Conservation (phyloP, 208 protist species). For the Histomonas meleagridis region DNA sequence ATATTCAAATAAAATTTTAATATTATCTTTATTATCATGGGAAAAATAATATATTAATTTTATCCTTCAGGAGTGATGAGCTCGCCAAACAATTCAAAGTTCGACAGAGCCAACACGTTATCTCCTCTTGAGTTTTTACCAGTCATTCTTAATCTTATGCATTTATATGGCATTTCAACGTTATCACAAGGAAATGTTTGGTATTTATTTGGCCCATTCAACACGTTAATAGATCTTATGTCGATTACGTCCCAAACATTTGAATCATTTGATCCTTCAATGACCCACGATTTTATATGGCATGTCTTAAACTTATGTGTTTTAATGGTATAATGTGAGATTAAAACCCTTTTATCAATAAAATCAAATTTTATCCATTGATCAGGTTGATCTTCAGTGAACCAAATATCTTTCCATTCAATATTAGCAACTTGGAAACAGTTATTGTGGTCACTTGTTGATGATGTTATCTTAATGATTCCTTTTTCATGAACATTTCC, state of each 20-base stretch:
- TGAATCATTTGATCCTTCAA: conserved; percentile 33
- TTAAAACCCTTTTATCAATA: neutral
- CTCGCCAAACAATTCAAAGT: neutral
- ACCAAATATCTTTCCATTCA: neutral
- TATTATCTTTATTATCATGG: no score
- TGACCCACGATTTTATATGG: neutral
- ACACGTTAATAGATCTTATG: neutral
- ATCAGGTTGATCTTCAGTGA: neutral
- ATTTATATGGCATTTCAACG: neutral
- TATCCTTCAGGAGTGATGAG: neutral
- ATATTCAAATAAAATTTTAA: no score
- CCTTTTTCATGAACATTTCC: neutral
- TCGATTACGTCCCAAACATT: neutral
- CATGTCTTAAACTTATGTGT: neutral
- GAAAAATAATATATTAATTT: no score
- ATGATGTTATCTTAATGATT: neutral
- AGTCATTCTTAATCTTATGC: neutral
- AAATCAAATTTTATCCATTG: conserved; percentile 34
- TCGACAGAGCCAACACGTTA: neutral
- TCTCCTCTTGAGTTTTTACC: neutral
- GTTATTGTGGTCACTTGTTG: neutral
- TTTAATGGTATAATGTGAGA: neutral
- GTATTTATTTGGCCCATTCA: conserved; percentile 10
- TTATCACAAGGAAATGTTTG: neutral
- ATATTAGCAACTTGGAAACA: neutral